Percentiles rank a stretch among this genome's conserved stretches.
Evolutionary conservation across 352 stramenopile species (phyloP).

Genomic region (Phytophthora sp.): DNA sequence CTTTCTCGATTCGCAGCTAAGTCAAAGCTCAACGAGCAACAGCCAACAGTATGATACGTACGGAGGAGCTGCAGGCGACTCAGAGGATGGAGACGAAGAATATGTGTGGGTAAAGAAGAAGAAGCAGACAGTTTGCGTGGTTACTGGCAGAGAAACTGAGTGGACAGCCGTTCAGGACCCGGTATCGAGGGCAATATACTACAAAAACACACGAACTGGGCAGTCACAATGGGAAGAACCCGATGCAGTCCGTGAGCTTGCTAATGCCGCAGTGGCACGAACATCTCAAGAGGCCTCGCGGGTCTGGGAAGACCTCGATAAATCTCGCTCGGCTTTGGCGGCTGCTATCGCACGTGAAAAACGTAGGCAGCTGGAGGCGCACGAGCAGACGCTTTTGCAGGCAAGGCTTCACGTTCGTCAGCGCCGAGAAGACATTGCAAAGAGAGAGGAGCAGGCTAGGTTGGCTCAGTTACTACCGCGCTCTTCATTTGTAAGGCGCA

Average conservation of each 20-base stretch:
- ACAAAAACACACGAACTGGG: slow-evolving; percentile 72
- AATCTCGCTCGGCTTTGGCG: slow-evolving; percentile 44
- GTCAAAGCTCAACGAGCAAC: slow-evolving; percentile 13
- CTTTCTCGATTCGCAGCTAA: slow-evolving; percentile 33
- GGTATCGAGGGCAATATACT: slow-evolving; percentile 64
- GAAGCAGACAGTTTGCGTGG: slow-evolving; percentile 69
- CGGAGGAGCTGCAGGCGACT: slow-evolving; percentile 6
- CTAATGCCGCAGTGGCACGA: slow-evolving; percentile 49
- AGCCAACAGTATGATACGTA: slow-evolving; percentile 34
- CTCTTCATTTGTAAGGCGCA: slow-evolving; percentile 67
- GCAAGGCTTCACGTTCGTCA: slow-evolving; percentile 48
- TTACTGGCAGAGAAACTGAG: slow-evolving; percentile 59
- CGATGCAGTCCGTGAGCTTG: slow-evolving; percentile 61
- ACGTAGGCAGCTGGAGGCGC: slow-evolving; percentile 38
- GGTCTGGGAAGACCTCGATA: slow-evolving; percentile 66
- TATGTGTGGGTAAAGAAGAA: slow-evolving; percentile 85
- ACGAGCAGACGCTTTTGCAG: slow-evolving; percentile 39
- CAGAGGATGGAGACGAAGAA: slow-evolving; percentile 41
- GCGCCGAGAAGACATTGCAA: slow-evolving; percentile 63
- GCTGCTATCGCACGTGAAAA: slow-evolving; percentile 49
- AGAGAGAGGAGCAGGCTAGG: slow-evolving; percentile 58
- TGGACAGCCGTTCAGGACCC: slow-evolving; percentile 72
- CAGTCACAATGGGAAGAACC: slow-evolving; percentile 77
- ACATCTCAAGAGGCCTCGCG: slow-evolving; percentile 60
- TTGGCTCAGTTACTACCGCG: slow-evolving; percentile 65